Percentiles rank a stretch among this genome's conserved stretches.
Conservation (phyloP, 352 stramenopile genomes). For the Phytopythium litorale region DNA sequence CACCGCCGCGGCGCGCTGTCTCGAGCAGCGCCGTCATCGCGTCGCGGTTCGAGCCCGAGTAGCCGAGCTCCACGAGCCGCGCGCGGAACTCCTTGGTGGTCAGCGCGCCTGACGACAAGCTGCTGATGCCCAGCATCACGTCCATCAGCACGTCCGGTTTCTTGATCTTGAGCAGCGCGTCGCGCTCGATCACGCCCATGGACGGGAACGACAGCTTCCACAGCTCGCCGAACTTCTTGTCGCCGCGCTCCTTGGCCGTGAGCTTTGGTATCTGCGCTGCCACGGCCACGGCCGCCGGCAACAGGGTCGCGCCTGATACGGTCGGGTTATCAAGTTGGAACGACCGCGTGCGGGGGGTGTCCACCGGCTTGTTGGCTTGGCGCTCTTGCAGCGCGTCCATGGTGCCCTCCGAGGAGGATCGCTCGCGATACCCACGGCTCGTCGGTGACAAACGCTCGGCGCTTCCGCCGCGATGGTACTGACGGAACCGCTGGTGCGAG, state of each 20-base stretch:
- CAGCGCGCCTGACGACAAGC: slow-evolving; percentile 57
- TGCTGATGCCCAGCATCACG: slow-evolving; percentile 80
- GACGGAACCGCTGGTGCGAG: slow-evolving; percentile 18
- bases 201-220: slow-evolving; percentile 77
- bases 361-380: slow-evolving; percentile 17
- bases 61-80: slow-evolving; percentile 56
- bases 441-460: slow-evolving; percentile 22
- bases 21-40: slow-evolving; percentile 56
- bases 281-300: slow-evolving; percentile 19
- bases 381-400: slow-evolving; percentile 31
- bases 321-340: slow-evolving; percentile 34
- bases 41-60: slow-evolving; percentile 49
- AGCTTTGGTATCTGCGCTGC: slow-evolving; percentile 11
- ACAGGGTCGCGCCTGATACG: neutral
- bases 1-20: slow-evolving; percentile 26
- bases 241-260: slow-evolving; percentile 12
- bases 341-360: slow-evolving; percentile 43
- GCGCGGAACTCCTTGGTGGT: slow-evolving; percentile 53
- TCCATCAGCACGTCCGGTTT: slow-evolving; percentile 67
- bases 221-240: slow-evolving; percentile 63
- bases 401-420: slow-evolving; percentile 52
- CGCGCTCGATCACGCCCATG: slow-evolving; percentile 59
- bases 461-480: slow-evolving; percentile 17
- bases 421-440: slow-evolving; percentile 39
- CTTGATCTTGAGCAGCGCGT: slow-evolving; percentile 56